Conservation (phyloP, 2,329 filamentous ascomycete species). For the Aspergillus candidus region DNA sequence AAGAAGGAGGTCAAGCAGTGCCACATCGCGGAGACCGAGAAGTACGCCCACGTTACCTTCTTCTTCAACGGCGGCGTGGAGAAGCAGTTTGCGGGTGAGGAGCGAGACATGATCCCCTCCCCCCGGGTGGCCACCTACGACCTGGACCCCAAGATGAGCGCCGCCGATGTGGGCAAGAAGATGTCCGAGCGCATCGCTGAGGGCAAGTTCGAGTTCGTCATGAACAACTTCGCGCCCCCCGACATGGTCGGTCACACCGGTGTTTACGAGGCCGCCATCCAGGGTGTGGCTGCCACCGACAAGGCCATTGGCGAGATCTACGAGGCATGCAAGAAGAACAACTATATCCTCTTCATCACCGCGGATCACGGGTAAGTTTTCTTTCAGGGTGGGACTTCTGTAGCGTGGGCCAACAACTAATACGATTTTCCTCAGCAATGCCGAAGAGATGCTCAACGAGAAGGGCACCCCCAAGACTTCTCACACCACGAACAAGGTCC, state of each 20-base stretch:
- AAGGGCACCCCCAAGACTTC: slow-evolving; percentile 97
- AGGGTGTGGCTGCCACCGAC: slow-evolving; percentile 81
- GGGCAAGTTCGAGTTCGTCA: slow-evolving; percentile 88
- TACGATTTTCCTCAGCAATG: slow-evolving; percentile 53
- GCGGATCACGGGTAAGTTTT: slow-evolving; percentile 73
- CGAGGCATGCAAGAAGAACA: slow-evolving; percentile 87
- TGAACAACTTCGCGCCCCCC: slow-evolving; percentile 99
- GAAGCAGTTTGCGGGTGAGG: slow-evolving; percentile 88
- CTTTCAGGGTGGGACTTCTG: no score
- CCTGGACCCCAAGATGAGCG: slow-evolving; percentile 91
- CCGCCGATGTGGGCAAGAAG: slow-evolving; percentile 81
- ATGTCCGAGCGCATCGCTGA: slow-evolving; percentile 80
- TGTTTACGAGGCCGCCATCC: slow-evolving; percentile 87
- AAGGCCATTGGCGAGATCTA: slow-evolving; percentile 89
- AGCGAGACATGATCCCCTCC: slow-evolving; percentile 87
- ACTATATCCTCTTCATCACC: slow-evolving; percentile 91
- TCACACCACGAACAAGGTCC: slow-evolving; percentile 96
- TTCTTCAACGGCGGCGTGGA: slow-evolving; percentile 99
- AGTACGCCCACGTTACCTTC: slow-evolving; percentile 99
- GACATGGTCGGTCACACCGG: slow-evolving; percentile 99
- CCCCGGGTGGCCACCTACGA: slow-evolving; percentile 97
- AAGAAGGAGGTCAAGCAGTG: slow-evolving; percentile 88
- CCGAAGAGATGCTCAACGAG: slow-evolving; percentile 97
- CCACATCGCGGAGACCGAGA: slow-evolving; percentile 96
- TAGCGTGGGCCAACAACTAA: background rate